phyloP scores from a whole-genome alignment of 768 basidiomycete genomes.

The Gloeophyllum trabeum region DNA sequence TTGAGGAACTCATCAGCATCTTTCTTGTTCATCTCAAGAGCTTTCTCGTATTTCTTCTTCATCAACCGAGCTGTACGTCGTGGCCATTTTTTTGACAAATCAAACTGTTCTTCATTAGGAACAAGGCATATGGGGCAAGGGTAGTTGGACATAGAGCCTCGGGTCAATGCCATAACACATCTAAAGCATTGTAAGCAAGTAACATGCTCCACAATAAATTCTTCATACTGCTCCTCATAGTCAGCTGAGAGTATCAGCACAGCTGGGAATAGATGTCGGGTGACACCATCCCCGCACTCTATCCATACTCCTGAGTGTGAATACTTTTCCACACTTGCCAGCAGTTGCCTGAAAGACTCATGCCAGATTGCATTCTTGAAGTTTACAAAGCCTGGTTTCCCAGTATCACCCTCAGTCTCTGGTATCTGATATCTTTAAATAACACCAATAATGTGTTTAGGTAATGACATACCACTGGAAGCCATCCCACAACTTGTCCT shows the following conservation, averaged over 20 bases:
- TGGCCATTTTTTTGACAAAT: constrained; percentile 10
- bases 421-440: constrained; percentile 5
- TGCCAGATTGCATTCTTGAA: constrained; percentile 15
- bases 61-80: constrained; percentile 10
- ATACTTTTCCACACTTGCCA: constrained; percentile 3
- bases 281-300: constrained; percentile 4
- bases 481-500: no score
- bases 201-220: background rate
- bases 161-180: constrained; percentile 26
- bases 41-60: constrained; percentile 8
- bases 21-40: background rate
- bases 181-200: constrained; percentile 10
- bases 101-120: constrained; percentile 12
- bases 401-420: constrained; percentile 2
- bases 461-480: no score
- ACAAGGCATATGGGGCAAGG: constrained; percentile 30
- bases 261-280: no score
- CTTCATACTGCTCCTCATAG: background rate
- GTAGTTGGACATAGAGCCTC: constrained; percentile 14
- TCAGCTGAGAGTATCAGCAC: no score
- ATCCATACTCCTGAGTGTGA: constrained; percentile 7
- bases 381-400: constrained; percentile 8
- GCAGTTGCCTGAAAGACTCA: constrained; percentile 6
- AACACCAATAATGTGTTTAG: no score
- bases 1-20: constrained; percentile 9